Evolutionary conservation across 257 asterid genomes (phyloP).

Genomic region (Ballota nigra): DNA sequence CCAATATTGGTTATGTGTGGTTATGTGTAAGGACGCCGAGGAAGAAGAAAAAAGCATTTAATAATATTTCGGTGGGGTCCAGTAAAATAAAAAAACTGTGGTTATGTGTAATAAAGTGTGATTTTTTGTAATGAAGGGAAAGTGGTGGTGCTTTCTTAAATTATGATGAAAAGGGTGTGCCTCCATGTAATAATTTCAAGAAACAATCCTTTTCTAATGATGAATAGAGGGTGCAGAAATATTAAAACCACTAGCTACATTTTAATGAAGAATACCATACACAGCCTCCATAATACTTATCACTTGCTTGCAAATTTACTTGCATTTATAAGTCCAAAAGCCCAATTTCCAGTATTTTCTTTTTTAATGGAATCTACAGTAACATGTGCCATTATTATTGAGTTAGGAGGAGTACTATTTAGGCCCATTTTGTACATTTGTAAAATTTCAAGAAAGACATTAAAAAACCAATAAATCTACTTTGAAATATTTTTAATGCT

Average conservation of each 20-base stretch:
- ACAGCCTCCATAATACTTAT: too few species aligned
- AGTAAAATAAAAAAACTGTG: too few species aligned
- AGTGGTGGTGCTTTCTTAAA: too few species aligned
- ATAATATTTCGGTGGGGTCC: too few species aligned
- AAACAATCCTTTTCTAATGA: neutral
- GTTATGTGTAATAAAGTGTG: too few species aligned
- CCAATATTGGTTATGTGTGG: too few species aligned
- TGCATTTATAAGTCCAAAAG: neutral
- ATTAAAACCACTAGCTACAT: neutral
- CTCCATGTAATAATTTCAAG: too few species aligned
- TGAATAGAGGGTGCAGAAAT: neutral
- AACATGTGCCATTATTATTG: neutral
- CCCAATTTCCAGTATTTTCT: neutral
- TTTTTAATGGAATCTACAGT: neutral
- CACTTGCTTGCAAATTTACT: neutral
- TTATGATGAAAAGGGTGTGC: too few species aligned
- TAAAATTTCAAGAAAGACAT: neutral
- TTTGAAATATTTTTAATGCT: neutral
- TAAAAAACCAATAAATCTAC: neutral
- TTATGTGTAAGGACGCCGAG: too few species aligned
- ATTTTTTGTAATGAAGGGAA: too few species aligned
- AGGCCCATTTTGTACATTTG: slow-evolving; percentile 13
- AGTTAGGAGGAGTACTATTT: neutral
- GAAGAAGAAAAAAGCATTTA: too few species aligned
- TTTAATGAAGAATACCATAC: too few species aligned